Conservation (phyloP, 768 basidiomycete genomes). For the Clitopilus hobsonii region DNA sequence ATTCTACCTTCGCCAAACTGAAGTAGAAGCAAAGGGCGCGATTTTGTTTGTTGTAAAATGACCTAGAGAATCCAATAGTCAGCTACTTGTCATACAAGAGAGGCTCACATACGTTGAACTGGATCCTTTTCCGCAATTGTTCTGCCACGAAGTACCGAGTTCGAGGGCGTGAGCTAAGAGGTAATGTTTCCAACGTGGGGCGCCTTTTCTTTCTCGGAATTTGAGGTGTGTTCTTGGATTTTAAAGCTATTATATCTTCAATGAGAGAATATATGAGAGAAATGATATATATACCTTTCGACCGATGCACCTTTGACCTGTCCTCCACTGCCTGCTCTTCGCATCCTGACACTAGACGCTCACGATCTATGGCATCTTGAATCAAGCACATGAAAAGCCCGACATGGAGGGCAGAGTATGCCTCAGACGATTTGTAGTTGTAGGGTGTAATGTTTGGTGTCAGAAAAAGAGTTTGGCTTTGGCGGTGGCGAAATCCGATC, state of each 20-base stretch:
- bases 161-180: no score
- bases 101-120: no score
- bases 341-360: neutral
- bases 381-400: constrained; percentile 13
- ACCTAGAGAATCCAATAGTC: no score
- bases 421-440: constrained; percentile 5
- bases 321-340: neutral
- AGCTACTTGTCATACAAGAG: no score
- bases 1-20: constrained; percentile 3
- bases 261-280: no score
- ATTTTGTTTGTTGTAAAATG: neutral
- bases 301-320: neutral
- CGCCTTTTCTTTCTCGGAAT: no score
- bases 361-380: constrained; percentile 13
- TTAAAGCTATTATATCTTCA: no score
- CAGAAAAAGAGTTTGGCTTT: constrained; percentile 10
- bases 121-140: no score
- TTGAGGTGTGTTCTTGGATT: no score
- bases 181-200: no score
- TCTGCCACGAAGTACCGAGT: no score
- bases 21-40: constrained; percentile 2
- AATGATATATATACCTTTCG: neutral
- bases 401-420: constrained; percentile 11
- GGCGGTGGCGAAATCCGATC: constrained; percentile 16
- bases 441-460: constrained; percentile 11